Conservation (phyloP, 2,329 filamentous ascomycete genomes). For the Colletotrichum noveboracense region DNA sequence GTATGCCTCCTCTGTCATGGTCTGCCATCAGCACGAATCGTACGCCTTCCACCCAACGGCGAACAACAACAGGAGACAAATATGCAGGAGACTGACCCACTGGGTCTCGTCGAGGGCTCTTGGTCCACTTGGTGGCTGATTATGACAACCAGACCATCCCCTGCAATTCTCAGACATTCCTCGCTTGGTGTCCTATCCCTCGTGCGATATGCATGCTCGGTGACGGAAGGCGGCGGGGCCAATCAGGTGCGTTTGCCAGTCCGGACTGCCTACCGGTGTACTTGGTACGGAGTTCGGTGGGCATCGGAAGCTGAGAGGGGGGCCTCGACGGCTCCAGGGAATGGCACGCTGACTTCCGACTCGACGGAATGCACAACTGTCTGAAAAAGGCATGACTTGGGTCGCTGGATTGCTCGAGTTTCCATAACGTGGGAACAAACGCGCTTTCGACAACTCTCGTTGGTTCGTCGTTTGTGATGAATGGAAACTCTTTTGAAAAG, state of each 20-base stretch:
- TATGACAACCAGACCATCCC: conserved; percentile 12
- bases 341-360: not conserved
- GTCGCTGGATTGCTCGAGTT: conserved; percentile 10
- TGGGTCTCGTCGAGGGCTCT: conserved; percentile 3
- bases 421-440: conserved; percentile 7
- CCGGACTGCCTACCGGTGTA: not conserved
- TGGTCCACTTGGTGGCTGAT: conserved; percentile 19
- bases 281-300: not conserved
- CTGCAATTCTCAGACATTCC: conserved; percentile 22
- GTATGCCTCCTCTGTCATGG: conserved; percentile 7
- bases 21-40: conserved; percentile 7
- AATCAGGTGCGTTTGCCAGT: not conserved
- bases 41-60: conserved; percentile 8
- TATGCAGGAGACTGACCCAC: conserved; percentile 20
- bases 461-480: conserved; percentile 7
- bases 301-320: not conserved
- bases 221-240: not conserved
- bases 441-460: conserved; percentile 2
- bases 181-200: conserved; percentile 13
- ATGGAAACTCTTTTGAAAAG: not conserved
- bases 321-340: conserved; percentile 15
- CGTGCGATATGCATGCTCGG: conserved; percentile 5
- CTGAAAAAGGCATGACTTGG: conserved; percentile 10
- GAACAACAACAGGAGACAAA: conserved; percentile 22
- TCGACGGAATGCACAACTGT: not conserved